These are phyloP conservation scores for Albophoma yamanashiensis DNA, from an alignment of 2,329 filamentous ascomycete species.

Conservation along the genomic window DNA sequence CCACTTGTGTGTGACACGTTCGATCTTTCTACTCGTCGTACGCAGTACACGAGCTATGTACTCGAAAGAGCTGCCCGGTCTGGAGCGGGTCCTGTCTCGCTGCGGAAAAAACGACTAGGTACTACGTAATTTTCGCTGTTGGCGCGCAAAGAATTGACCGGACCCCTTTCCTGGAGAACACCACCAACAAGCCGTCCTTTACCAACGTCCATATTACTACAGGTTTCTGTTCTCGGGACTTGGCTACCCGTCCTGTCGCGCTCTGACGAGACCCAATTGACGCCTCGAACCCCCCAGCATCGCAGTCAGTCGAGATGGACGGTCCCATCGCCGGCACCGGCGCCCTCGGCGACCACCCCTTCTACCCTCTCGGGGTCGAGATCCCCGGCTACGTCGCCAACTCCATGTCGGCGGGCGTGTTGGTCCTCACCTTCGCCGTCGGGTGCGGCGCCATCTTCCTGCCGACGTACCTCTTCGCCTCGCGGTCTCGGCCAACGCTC, in stretches of 20 bases:
- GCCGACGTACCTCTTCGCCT: constrained; percentile 41
- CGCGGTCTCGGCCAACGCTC: constrained; percentile 40
- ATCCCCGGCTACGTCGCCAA: constrained; percentile 59
- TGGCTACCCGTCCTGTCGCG: background rate
- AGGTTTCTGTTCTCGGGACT: background rate
- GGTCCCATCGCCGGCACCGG: background rate
- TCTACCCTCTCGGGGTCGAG: constrained; percentile 55
- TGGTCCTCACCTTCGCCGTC: constrained; percentile 49
- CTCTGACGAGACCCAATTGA: background rate
- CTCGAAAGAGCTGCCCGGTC: background rate
- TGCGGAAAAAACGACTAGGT: background rate
- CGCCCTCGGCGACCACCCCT: constrained; percentile 41
- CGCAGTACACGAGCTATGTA: too few species aligned
- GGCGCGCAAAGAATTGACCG: background rate
- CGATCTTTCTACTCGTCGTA: too few species aligned
- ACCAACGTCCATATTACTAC: background rate
- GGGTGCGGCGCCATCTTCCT: constrained; percentile 47
- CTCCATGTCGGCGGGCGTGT: constrained; percentile 43
- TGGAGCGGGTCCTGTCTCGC: background rate
- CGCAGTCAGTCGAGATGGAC: constrained; percentile 1
- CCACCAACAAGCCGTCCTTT: background rate
- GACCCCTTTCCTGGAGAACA: background rate
- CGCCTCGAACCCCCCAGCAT: background rate
- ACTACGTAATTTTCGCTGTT: background rate
- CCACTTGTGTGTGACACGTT: too few species aligned